phyloP scores from a whole-genome alignment of 148 eudicot genomes.

The Heliosperma pusillum region DNA sequence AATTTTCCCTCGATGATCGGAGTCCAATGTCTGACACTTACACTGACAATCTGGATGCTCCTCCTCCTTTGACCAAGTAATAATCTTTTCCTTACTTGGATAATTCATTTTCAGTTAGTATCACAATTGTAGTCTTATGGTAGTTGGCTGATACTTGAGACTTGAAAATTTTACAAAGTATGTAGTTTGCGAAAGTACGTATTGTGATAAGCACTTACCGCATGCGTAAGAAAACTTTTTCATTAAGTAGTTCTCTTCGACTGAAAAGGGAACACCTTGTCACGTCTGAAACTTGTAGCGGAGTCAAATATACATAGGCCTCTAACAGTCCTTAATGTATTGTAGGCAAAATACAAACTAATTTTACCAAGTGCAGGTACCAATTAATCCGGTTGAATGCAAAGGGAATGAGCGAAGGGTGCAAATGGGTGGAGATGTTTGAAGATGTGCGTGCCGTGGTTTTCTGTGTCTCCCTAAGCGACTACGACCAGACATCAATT shows the following conservation, averaged over 20 bases:
- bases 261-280: not conserved
- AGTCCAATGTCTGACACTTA: conserved; percentile 93
- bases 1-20: conserved; percentile 89
- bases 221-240: too few relatives aligned
- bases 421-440: conserved; percentile 99
- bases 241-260: not conserved
- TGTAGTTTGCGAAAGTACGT: not conserved
- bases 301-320: not conserved
- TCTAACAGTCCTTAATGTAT: not conserved
- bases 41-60: conserved; percentile 71
- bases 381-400: conserved; percentile 90
- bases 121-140: not conserved
- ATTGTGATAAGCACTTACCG: not conserved
- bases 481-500: conserved; percentile 72
- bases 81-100: conserved; percentile 3
- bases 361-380: conserved; percentile 42
- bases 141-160: not conserved
- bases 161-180: too few relatives aligned
- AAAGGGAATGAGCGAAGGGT: conserved; percentile 83
- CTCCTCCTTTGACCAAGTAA: conserved; percentile 74
- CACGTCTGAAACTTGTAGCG: not conserved
- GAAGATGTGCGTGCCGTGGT: conserved; percentile 88
- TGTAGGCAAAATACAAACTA: not conserved
- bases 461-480: conserved; percentile 79
- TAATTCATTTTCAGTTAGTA: not conserved